phyloP scores from a whole-genome alignment of 2,329 filamentous ascomycete species.

The Dactylellina sp. region DNA sequence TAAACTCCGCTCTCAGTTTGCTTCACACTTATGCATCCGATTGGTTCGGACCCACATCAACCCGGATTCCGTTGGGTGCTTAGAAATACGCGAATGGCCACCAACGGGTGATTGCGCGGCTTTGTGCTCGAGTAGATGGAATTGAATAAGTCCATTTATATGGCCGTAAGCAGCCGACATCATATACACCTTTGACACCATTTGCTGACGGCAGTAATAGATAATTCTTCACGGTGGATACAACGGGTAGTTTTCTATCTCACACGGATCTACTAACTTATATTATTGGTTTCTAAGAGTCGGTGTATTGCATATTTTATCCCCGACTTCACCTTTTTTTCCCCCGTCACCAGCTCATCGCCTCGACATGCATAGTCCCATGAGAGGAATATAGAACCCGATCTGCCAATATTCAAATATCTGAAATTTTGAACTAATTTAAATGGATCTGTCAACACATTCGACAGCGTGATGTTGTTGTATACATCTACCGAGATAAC shows the following conservation, averaged over 20 bases:
- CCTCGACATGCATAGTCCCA: too few species aligned
- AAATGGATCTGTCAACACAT: too few species aligned
- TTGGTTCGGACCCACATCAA: conserved; percentile 29
- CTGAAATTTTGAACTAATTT: too few species aligned
- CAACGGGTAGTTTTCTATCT: conserved; percentile 9
- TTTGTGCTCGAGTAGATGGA: conserved; percentile 28
- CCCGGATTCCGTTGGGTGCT: conserved; percentile 39
- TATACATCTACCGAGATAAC: too few species aligned
- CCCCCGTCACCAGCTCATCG: too few species aligned
- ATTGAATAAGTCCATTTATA: not conserved
- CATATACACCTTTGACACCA: not conserved
- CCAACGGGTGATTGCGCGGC: conserved; percentile 45
- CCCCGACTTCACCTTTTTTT: too few species aligned
- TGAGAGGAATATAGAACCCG: too few species aligned
- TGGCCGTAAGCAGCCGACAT: conserved; percentile 14
- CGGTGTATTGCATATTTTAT: too few species aligned
- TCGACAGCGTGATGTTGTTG: too few species aligned
- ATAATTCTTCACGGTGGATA: conserved; percentile 5
- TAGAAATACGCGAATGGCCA: conserved; percentile 40
- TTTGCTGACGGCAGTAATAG: conserved; percentile 29
- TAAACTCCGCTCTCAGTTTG: conserved; percentile 25
- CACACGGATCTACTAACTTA: not conserved
- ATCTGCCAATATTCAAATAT: too few species aligned
- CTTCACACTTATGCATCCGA: not conserved
- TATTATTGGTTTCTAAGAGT: too few species aligned